phyloP scores from a whole-genome alignment of 257 asterid species.

The Petunia secreta region DNA sequence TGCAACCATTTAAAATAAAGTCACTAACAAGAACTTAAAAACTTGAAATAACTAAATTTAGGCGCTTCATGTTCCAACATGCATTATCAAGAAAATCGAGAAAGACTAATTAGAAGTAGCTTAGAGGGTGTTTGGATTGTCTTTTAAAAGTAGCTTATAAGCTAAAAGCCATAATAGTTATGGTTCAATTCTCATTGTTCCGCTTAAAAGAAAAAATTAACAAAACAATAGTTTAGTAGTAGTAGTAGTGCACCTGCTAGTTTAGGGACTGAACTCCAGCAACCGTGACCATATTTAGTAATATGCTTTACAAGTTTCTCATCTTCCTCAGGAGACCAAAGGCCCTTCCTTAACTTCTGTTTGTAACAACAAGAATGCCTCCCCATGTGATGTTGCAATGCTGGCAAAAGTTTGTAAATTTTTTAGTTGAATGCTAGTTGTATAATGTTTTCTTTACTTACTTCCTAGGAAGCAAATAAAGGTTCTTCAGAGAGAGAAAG shows the following conservation, averaged over 20 bases:
- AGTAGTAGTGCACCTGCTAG: slow-evolving; percentile 59
- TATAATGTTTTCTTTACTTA: neutral
- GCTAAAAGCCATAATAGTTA: too few relatives aligned
- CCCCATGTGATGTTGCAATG: slow-evolving; percentile 61
- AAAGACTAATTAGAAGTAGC: neutral
- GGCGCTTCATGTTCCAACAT: neutral
- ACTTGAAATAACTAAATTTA: neutral
- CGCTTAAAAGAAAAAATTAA: too few relatives aligned
- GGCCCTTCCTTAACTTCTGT: slow-evolving; percentile 90
- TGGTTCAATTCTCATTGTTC: too few relatives aligned
- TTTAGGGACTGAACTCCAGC: slow-evolving; percentile 99
- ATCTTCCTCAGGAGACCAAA: slow-evolving; percentile 99
- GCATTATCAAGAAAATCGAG: neutral
- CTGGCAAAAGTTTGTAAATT: slow-evolving; percentile 29
- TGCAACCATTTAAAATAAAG: neutral
- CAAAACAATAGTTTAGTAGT: neutral
- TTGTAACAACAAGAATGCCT: slow-evolving; percentile 93
- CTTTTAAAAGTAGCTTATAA: too few relatives aligned
- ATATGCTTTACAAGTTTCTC: slow-evolving; percentile 87
- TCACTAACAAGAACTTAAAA: neutral
- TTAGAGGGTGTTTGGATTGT: too few relatives aligned
- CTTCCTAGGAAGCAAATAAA: slow-evolving; percentile 25
- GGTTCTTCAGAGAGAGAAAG: neutral
- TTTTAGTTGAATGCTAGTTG: neutral
- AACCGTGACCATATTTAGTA: slow-evolving; percentile 82